Evolutionary conservation across 2,329 filamentous ascomycete species (phyloP), one percentile per base, ranked within the genome.

Genomic region (Teratosphaeria nubilosa): DNA sequence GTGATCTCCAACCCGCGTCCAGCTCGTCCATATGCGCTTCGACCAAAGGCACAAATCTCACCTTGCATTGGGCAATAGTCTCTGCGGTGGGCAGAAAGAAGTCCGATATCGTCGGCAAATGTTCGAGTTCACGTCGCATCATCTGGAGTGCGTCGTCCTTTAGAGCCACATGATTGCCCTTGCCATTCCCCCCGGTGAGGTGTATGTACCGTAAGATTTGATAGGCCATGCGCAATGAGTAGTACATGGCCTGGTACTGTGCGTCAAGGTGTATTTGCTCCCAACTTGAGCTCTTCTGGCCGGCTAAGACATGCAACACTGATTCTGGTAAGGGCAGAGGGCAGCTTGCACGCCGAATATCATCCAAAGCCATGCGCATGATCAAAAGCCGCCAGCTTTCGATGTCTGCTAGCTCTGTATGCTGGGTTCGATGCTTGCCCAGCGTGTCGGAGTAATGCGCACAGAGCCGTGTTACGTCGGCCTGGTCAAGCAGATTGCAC

Each of bases 191-290:
- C 32, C 31, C 25, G 20, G 24, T 27, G 7, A 20, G 22, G 24
- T 11, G 31, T 7, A 20, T n/a, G 34, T 58, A 59, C 14, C 51
- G 51, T 11, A 72, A 57, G 10, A 74, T 64, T 56, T 78, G 76
- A 25, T 67, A 67, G 14, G 77, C 64, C 56, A 78, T 72, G 2
- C 75, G 68, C 0, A 78, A 53, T 0, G 75, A 77, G 59, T 78
- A 78, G 6, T 75, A 65, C 1, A 68, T 67, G 5, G 75, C 74
- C 54, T 78, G 74, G 5, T 75, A 60, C 24, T 75, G 69, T 10
- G 74, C 75, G 5, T 63, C 65, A 5, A 76, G 62, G 27, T 77
- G 76, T 5, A 77, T 59, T 5, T 69, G 69, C 0, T 64, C 60
- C 76, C 74, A 77, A 5, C 61, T 60, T 16, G 68, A 67, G 50